A percentile compares a stretch with the other conserved stretches of the same genome.
Evolutionary conservation across 2,329 filamentous ascomycete genomes (phyloP).

Genomic region (Xylaria sp.): DNA sequence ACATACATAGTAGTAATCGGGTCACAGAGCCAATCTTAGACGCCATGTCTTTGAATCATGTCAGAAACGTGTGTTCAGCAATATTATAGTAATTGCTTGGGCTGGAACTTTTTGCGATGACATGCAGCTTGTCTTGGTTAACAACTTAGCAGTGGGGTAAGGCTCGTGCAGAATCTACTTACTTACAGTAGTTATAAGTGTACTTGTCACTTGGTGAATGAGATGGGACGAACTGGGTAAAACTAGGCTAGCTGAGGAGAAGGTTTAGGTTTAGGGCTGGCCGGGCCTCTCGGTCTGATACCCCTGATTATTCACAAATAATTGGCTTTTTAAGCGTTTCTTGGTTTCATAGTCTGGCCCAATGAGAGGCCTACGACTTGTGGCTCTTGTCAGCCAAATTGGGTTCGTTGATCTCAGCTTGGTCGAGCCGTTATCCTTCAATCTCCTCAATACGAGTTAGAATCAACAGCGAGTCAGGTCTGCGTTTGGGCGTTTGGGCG

Average conservation of each 20-base stretch:
- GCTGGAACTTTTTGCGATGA: background rate
- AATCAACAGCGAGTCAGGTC: conserved; percentile 20
- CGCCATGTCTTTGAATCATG: background rate
- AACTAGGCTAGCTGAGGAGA: conserved; percentile 20
- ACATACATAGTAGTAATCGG: too few relatives aligned
- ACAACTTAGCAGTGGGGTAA: conserved; percentile 5
- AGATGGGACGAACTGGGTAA: background rate
- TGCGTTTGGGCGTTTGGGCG: too few relatives aligned
- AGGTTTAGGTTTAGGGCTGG: conserved; percentile 1
- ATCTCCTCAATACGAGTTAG: conserved; percentile 36
- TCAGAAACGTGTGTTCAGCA: background rate
- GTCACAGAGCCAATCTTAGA: background rate
- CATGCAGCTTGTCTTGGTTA: background rate
- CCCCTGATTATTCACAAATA: conserved; percentile 28
- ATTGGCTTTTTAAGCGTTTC: conserved; percentile 17
- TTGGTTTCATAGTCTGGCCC: conserved; percentile 9
- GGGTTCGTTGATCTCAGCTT: conserved; percentile 21
- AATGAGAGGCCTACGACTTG: conserved; percentile 18
- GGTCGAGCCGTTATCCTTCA: conserved; percentile 18
- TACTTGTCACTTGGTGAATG: background rate
- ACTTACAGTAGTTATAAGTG: too few relatives aligned
- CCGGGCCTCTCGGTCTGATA: conserved; percentile 5
- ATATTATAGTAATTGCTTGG: background rate
- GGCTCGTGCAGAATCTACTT: background rate
- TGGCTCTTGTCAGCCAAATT: conserved; percentile 20